Base-by-base conservation (phyloP, 2,329 filamentous ascomycete species). In the Pyrenophora tritici-repentis region DNA sequence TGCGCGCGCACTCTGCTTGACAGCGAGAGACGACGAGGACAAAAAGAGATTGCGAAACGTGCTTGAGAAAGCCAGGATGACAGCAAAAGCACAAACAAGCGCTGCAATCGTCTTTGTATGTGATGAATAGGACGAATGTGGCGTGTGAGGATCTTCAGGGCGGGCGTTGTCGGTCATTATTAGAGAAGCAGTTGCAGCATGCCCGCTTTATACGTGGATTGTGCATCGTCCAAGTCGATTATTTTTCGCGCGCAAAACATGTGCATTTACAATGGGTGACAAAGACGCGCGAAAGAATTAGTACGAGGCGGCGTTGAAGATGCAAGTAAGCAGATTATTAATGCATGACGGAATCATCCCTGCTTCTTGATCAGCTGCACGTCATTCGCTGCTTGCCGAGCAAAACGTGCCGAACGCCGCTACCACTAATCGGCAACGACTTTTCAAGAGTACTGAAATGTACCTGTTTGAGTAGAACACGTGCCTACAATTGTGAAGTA, bases 1-100 rank as follows among this genome's bases (percentile, higher is more conserved):
- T 55, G 70, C 64, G 58, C 73, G 71, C 29, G 65, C 43, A 43
- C 63, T 45, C 16, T 65, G 38, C 49, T 68, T 73, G n/a, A 63
- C 49, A 37, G 74, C 47, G 42, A 71, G 47, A 37, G 68, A 71
- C 16, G 73, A 58, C 6, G 78, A 56, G 39, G 65, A 58, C 8
- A 4, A 29, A 29, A 29, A 29, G 26, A 29, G 26, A 54, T 59
- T 70, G 48, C 75, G 73, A 34, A 78, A 55, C 4, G 75, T 67
- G 37, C 61, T 70, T 47, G 74, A 75, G 62, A 78, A 67, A 53
- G 78, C 78, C 78, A 80, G 72, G 50, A 67, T 75, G 74, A 78
- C 51, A 59, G 76, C 75, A 63, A 76, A 40, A 33, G 77, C 17
- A 37, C 63, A 65, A 42, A 73, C 53, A 40, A 72, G 50, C 39